Base-by-base conservation (phyloP, 1,284 basidiomycete species). In the Rhizopogon hawkerae region DNA sequence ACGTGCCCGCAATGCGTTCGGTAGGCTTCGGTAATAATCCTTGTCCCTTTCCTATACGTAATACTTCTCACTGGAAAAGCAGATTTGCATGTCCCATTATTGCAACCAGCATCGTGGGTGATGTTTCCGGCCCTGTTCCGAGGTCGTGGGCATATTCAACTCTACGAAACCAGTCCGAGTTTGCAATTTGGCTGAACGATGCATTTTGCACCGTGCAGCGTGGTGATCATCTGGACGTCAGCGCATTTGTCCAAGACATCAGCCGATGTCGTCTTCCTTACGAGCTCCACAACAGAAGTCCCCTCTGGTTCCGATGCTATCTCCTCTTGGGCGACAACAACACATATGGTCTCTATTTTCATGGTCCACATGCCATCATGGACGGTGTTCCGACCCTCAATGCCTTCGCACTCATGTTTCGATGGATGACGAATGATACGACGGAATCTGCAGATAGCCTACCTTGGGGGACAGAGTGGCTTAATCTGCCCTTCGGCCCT, bases 291-390 rank as follows among this genome's bases (percentile, higher is more conserved):
- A 35, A 16, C 9, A 43, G n/a, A 9, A 23, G 24, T 3, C 37
- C 33, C 21, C 11, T 41, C 7, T 33, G 29, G 33, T 46, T 53
- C n/a, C 51, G 50, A n/a, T 46, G 49, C n/a, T 53, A 47, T 33
- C 51, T 53, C 39, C 34, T 52, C 14, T 44, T 51, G 7, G 50
- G 38, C 10, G 10, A 24, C 13, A 21, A 21, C 2, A 35, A 35
- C 11, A 45, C 16, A 9, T 11, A 47, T 24, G 48, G 33, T 13
- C 43, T 55, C 14, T 51, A 35, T 35, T 45, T 55, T 14, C 54
- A 55, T 42, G 54, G 54, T 3, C 39, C 53, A 1, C 54, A 55
- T 35, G 23, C 46, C 11, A 39, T 55, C 14, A 50, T 55, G 48
- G 54, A 55, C 13, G 54, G 43, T 6, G 46, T 49, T 36, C 54